Evolutionary conservation across 2,329 filamentous ascomycete species (phyloP), one percentile per base, ranked within the genome.

Genomic region (Microthyrium microscopicum): DNA sequence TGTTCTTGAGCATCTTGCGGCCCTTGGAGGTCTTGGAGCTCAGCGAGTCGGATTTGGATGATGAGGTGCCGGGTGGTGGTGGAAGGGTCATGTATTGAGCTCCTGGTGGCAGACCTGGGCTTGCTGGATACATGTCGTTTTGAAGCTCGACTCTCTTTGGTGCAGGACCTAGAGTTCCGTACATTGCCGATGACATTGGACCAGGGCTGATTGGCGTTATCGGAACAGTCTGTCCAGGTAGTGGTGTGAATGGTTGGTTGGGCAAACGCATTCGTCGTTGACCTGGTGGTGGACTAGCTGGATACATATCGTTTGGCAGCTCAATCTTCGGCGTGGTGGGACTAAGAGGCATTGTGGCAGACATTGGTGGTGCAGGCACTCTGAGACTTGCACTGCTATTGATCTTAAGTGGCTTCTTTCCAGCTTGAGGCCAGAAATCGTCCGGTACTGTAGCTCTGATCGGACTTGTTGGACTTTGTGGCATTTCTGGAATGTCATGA

Each of bases 1-100:
- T 54, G 38, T 68, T 68, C 33, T 65, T 64, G 29, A 72, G 50
- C 30, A 62, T 57, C 41, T 60, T 53, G 40, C 50, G 47, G 4
- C 46, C 43, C 41, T 60, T 64, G 40, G 50, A 48, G n/a, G n/a
- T n/a, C 5, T 20, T 30, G 39, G 47, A 51, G 41, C 47, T 38
- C 41, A 53, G 31, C 11, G 33, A 35, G 33, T 20, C 22, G 13
- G 25, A 29, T 18, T 29, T 15, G 18, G 25, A 26, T n/a, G 20
- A 16, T 5, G 12, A 27, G 5, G 13, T 16, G 5, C 18, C 17
- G n/a, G 17, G 33, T 13, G 25, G 24, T 15, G 33, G 33, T 20
- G 26, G 26, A 4, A 26, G 25, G 11, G 6, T 30, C 20, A 28
- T 29, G 19, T n/a, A n/a, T 8, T 19, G 11, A 34, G 26, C 26